Evolutionary conservation across 345 rosid genomes (phyloP), one percentile per base, ranked within the genome.

Genomic region (Salix brachista): DNA sequence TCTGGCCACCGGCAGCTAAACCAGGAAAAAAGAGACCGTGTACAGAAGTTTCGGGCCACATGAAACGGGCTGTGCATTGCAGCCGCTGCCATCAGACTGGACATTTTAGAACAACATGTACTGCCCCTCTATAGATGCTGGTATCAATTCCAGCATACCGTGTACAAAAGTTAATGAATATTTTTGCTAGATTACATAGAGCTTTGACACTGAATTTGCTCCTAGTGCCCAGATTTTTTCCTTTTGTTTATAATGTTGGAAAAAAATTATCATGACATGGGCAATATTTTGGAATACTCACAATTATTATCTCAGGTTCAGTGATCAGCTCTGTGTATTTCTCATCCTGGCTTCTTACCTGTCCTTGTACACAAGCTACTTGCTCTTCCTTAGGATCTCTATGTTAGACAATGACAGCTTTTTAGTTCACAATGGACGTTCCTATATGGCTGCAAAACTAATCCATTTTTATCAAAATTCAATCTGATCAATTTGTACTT

Each of bases 71-170:
- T 34, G 99, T 93, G 85, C 99, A 91, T 82, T 95, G 99, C 77
- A 93, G 99, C 79, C 92, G 99, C 36, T 95, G 99, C 84, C 90
- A 94, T 79, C 97, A 92, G 85, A 90, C 97, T 3, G 96, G 98
- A 36, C 98, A 94, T 88, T 94, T 94, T 85, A 88, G 99, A 84
- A 94, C 97, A 72, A 94, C 98, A 4, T 94, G 97, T 84, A 91
- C 97, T 76, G 92, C 91, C 23, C 97, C 97, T 17, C 88, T 92
- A 60, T 94, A 86, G 71, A 65, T 74, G 32, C 39, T 62, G 56
- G 37, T 10, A 10, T 71, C 17, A 8, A 23, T 58, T 37, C 67
- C 6, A 81, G 37, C 68, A 37, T 61, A 54, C 61, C 6, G 23
- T 16, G 13, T 8, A 3, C 26, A 58, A 8, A 42, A 46, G 52